Base-by-base conservation (phyloP, 176 grass and related monocot species). In the Ensete ventricosum region DNA sequence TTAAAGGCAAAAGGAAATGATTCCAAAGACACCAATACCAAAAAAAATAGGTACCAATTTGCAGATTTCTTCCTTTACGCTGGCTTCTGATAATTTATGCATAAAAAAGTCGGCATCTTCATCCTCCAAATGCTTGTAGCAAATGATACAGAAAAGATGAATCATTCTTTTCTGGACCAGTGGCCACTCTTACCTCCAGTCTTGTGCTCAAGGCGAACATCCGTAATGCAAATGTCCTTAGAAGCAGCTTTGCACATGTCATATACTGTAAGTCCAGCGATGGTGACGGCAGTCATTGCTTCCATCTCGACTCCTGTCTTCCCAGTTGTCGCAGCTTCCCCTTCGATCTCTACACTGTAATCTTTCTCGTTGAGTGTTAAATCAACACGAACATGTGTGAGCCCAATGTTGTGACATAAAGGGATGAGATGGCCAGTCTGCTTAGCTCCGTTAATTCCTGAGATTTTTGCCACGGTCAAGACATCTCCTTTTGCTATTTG, bases 261-360 rank as follows among this genome's bases (percentile, higher is more conserved):
- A 73, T 94, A 99, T 60, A 99, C 73, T 16, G 95, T 94, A 22
- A 94, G 90, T 43, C 95, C 82, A 8, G 95, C 90, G 71, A 99
- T 82, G 25, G 90, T 14, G 60, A 91, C 95, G 34, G 95, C 95
- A 65, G 86, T 82, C 86, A 99, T 83, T 67, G 95, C 95, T 85
- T 99, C 90, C 95, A 99, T 99, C 81, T 99, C 90, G 75, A 91
- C 84, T 53, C 90, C 94, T 0, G 95, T 94, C 81, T 91, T 93
- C 27, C 80, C 90, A 0, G 43, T 87, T 21, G 82, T 89, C 59
- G 84, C 70, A 34, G 87, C 86, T 81, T 94, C 95, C 50, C 88
- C 90, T 81, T 99, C 84, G 73, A 99, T 94, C 68, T 94, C 11
- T 4, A 99, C 82, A 64, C 95, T 94, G 52, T 85, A 82, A 75